Conservation (phyloP, 2,329 filamentous ascomycete genomes). For the Penicillium sp. region DNA sequence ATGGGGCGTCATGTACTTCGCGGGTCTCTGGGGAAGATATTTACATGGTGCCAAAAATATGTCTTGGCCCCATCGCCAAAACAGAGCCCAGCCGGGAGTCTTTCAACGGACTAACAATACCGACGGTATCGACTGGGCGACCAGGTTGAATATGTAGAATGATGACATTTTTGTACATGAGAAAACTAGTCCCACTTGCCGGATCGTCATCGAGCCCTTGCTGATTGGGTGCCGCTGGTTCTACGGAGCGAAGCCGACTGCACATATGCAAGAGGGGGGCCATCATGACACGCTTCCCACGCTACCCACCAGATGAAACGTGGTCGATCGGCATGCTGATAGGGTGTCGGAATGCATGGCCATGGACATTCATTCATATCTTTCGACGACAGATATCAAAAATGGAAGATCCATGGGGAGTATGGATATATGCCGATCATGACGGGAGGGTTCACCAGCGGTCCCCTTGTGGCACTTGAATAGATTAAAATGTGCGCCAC, state of each 20-base stretch:
- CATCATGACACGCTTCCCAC: constrained; percentile 1
- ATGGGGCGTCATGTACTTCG: neutral
- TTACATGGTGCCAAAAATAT: neutral
- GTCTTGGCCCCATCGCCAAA: neutral
- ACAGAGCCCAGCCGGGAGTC: neutral
- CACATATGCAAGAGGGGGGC: neutral
- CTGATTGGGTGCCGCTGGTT: neutral
- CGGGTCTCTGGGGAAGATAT: neutral
- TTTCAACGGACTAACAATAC: too few species aligned
- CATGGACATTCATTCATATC: constrained; percentile 4
- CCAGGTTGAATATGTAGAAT: neutral
- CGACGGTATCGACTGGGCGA: too few species aligned
- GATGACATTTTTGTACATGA: neutral
- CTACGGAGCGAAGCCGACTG: neutral
- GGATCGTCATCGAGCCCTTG: neutral
- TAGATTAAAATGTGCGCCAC: constrained; percentile 24
- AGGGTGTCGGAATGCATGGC: constrained; percentile 15
- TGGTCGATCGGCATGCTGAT: constrained; percentile 8
- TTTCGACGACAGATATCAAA: constrained; percentile 8
- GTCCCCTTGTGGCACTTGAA: constrained; percentile 15
- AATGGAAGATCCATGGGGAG: constrained; percentile 15
- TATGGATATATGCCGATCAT: constrained; percentile 19
- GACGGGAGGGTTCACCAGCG: constrained; percentile 5
- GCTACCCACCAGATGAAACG: neutral
- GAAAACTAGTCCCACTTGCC: too few species aligned